phyloP scores from a whole-genome alignment of 169 alveolate genomes.

The Plasmodium falciparum region DNA sequence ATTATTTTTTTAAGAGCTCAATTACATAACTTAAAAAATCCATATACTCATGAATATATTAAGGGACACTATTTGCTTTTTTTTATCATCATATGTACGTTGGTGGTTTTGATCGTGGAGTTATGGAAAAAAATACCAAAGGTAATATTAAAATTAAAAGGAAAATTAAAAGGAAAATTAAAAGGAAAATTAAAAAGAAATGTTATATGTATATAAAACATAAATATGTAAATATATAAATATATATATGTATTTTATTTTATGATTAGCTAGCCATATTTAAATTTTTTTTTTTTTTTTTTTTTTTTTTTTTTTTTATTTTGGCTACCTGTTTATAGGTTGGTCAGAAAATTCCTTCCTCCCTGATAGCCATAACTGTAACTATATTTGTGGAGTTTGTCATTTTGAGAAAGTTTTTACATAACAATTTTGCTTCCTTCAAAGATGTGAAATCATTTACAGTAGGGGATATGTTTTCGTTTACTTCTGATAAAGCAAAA shows the following conservation, averaged over 20 bases:
- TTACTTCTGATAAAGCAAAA: slow-evolving; percentile 81
- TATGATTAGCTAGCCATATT: neutral
- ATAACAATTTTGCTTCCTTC: slow-evolving; percentile 59
- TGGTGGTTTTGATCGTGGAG: slow-evolving; percentile 66
- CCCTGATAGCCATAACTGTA: slow-evolving; percentile 81
- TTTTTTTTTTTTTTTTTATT: too few species aligned
- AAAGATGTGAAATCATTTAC: slow-evolving; percentile 82
- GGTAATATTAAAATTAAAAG: neutral
- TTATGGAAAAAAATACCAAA: slow-evolving; percentile 74
- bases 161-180: too few species aligned
- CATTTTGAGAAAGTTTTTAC: slow-evolving; percentile 37
- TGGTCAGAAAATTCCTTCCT: slow-evolving; percentile 80
- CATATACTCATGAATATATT: slow-evolving; percentile 79
- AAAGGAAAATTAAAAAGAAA: too few species aligned
- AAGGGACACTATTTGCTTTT: slow-evolving; percentile 77
- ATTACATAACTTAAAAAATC: slow-evolving; percentile 84
- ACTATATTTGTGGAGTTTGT: slow-evolving; percentile 80
- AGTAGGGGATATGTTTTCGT: slow-evolving; percentile 83
- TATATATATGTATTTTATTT: slow-evolving; percentile 2
- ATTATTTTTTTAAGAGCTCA: slow-evolving; percentile 86
- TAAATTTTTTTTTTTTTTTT: too few species aligned
- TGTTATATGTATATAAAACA: neutral
- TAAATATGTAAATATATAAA: neutral
- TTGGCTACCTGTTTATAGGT: slow-evolving; percentile 16
- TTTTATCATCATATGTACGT: slow-evolving; percentile 47